Evolutionary conservation across 169 alveolate genomes (phyloP).

Genomic region (Eimeria acervulina): DNA sequence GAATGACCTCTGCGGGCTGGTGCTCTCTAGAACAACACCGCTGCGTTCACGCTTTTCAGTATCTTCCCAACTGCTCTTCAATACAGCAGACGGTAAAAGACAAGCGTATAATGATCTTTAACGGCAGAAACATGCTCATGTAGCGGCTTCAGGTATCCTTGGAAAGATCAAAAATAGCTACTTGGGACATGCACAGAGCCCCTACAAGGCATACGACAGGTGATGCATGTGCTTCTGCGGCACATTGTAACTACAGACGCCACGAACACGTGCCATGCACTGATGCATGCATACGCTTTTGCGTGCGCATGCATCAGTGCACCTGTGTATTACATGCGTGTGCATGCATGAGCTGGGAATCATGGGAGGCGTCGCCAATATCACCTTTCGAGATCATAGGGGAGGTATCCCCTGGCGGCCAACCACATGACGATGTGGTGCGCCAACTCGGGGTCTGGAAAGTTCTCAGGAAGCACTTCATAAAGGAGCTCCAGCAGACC

Average conservation of each 20-base stretch:
- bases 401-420: constrained; percentile 78
- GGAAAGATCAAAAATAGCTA: not conserved
- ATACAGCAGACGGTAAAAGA: not conserved
- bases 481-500: constrained; percentile 72
- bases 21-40: not conserved
- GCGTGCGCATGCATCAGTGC: not conserved
- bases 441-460: constrained; percentile 84
- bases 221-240: not conserved
- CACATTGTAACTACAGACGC: not conserved
- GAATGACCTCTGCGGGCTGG: not conserved
- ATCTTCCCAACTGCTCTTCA: not conserved
- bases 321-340: not conserved
- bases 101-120: not conserved
- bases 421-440: constrained; percentile 81
- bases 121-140: not conserved
- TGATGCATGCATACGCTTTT: too few relatives aligned
- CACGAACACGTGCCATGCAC: not conserved
- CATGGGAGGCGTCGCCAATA: not conserved
- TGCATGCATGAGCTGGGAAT: not conserved
- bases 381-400: constrained; percentile 82
- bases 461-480: constrained; percentile 46
- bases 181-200: not conserved
- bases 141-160: not conserved
- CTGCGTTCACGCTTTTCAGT: not conserved
- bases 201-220: not conserved